Evolutionary conservation across 768 basidiomycete genomes (phyloP).

Genomic region (Dentipellis fragilis): DNA sequence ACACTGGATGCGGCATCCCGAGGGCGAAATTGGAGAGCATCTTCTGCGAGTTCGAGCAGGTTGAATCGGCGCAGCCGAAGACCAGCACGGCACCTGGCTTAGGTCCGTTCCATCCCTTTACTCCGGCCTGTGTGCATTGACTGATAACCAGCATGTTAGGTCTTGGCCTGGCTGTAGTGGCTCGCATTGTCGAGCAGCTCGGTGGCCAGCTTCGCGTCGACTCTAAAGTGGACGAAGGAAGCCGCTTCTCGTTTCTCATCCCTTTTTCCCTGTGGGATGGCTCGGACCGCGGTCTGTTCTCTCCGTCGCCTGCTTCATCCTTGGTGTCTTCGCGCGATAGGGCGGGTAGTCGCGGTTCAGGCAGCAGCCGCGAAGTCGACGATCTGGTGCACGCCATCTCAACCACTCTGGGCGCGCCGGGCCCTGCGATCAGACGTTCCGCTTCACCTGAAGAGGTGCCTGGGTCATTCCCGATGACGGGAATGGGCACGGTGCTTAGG

Average conservation of each 20-base stretch:
- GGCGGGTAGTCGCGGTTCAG: slow-evolving; percentile 3
- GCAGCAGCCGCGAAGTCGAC: slow-evolving; percentile 2
- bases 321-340: background rate
- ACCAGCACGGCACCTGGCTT: slow-evolving; percentile 30
- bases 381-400: slow-evolving; percentile 18
- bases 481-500: slow-evolving; percentile 11
- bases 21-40: slow-evolving; percentile 59
- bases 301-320: slow-evolving; percentile 1
- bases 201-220: slow-evolving; percentile 74
- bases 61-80: slow-evolving; percentile 41
- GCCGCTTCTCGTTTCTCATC: slow-evolving; percentile 62
- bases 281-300: slow-evolving; percentile 5
- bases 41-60: slow-evolving; percentile 73
- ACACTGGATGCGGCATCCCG: slow-evolving; percentile 67
- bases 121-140: background rate
- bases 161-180: slow-evolving; percentile 72
- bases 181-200: slow-evolving; percentile 69
- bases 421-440: background rate
- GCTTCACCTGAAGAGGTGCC: background rate
- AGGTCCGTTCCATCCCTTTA: slow-evolving; percentile 24
- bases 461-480: slow-evolving; percentile 5
- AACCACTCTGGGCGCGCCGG: slow-evolving; percentile 7
- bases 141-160: slow-evolving; percentile 24
- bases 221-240: slow-evolving; percentile 55
- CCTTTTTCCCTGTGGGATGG: slow-evolving; percentile 40